These are phyloP conservation scores for Caryopteris hybrid DNA, from an alignment of 305 asterid genomes.

Conservation along the genomic window DNA sequence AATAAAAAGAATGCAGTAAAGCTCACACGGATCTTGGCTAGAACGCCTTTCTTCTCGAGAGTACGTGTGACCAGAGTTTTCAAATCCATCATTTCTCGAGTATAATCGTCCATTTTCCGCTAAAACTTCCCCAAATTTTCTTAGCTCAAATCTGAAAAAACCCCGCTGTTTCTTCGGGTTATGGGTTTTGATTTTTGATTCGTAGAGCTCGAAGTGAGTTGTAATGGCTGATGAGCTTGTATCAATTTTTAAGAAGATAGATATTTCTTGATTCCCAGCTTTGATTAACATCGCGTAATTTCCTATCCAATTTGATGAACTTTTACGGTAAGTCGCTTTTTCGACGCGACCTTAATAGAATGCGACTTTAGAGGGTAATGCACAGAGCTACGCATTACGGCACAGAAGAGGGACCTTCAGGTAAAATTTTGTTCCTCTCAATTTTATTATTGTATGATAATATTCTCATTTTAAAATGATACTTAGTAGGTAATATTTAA, in stretches of 20 bases:
- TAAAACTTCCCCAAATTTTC: slow-evolving; percentile 10
- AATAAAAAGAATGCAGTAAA: slow-evolving; percentile 1
- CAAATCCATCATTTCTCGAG: slow-evolving; percentile 99
- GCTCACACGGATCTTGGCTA: slow-evolving; percentile 98
- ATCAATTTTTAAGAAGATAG: slow-evolving; percentile 3
- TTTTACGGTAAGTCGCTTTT: slow-evolving; percentile 13
- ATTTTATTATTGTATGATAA: too few species aligned
- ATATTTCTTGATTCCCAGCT: not conserved
- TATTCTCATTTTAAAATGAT: too few species aligned
- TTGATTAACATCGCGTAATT: not conserved
- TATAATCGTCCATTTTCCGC: slow-evolving; percentile 76
- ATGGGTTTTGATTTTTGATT: slow-evolving; percentile 7
- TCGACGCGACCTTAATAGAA: not conserved
- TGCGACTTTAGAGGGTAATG: slow-evolving; percentile 14
- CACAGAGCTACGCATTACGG: not conserved
- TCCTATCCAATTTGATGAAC: not conserved
- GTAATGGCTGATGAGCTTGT: slow-evolving; percentile 18
- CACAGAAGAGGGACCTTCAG: slow-evolving; percentile 11
- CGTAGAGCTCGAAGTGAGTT: slow-evolving; percentile 14
- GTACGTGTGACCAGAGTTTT: slow-evolving; percentile 97
- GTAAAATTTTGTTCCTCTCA: not conserved
- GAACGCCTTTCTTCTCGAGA: slow-evolving; percentile 98
- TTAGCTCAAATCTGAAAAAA: slow-evolving; percentile 25
- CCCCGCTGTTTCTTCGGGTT: not conserved
- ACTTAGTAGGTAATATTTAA: too few species aligned